Evolutionary conservation across 441 rosid genomes (phyloP).

Genomic region (Cnidoscolus chayamansa): DNA sequence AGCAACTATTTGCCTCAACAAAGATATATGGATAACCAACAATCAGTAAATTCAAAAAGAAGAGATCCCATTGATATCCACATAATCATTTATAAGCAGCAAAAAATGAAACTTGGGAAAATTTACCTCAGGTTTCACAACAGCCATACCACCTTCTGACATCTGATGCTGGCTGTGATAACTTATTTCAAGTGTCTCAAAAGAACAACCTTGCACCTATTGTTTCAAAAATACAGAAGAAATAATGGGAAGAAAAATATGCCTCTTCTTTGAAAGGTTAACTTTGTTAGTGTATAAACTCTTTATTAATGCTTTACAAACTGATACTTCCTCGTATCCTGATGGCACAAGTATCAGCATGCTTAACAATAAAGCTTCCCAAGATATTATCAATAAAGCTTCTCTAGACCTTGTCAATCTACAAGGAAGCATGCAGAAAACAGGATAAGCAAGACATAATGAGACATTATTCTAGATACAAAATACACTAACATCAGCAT

Average conservation of each 20-base stretch:
- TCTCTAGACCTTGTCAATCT: constrained; percentile 9
- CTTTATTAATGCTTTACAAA: constrained; percentile 29
- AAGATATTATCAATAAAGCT: background rate
- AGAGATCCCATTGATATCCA: background rate
- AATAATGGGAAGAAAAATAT: constrained; percentile 18
- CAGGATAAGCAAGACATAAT: constrained; percentile 4
- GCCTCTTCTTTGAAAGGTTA: constrained; percentile 28
- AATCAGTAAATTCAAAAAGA: background rate
- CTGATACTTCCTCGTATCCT: constrained; percentile 20
- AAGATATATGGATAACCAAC: background rate
- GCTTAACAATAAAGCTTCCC: constrained; percentile 28
- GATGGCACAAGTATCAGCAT: constrained; percentile 26
- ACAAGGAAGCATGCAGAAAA: constrained; percentile 2
- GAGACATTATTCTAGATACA: constrained; percentile 4
- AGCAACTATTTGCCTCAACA: background rate
- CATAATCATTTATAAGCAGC: background rate
- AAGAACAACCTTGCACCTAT: constrained; percentile 21
- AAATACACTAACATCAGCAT: background rate
- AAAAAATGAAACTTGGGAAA: background rate
- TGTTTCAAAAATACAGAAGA: constrained; percentile 24
- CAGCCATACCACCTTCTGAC: constrained; percentile 50
- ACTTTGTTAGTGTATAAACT: constrained; percentile 26
- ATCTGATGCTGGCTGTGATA: constrained; percentile 29
- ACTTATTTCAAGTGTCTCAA: constrained; percentile 13
- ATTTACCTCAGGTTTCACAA: constrained; percentile 53